Evolutionary conservation across 106 monocot genomes (phyloP), one percentile per base, ranked within the genome.

Genomic region (Apostasia ramifera): DNA sequence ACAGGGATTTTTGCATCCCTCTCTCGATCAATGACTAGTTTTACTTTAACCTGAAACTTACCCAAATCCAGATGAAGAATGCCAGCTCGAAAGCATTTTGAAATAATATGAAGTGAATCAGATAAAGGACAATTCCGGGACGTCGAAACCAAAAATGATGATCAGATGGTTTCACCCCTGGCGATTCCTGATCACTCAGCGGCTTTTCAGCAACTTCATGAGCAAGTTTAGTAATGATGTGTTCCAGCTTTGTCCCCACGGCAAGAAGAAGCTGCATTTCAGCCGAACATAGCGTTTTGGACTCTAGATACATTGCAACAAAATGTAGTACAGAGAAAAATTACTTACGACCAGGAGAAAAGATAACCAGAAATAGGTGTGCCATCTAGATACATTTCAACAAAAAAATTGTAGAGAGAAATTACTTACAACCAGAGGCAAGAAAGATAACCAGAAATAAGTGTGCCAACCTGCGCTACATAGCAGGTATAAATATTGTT

Each of bases 41-140:
- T 54, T 37, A 62, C 8, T 48, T 47, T 70, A n/a, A 39, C 0
- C 15, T 38, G n/a, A 47, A 66, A 61, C 74, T 70, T 85, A 94
- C 94, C 90, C 62, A 78, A 26, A 94, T 85, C 94, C 91, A 90
- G 74, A 91, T 81, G 90, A 94, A 87, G 75, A 88, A 87, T 14
- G 83, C 94, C 38, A 94, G 76, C 82, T 94, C 94, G 55, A 94
- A 94, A 51, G 94, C 75, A 69, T 94, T 94, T 68, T 94, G 94
- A 59, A 94, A 94, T 55, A 94, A 72, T 55, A 94, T 91, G 76
- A 91, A 90, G 70, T 94, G 94, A 37, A 91, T 81, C 44, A 94
- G 49, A 63, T 88, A 81, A 37, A 94, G 90, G 47, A 87, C 72
- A 15, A 94, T 79, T 13, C 57, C 70, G 5, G 94, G 94, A 43